A percentile compares a stretch with the other conserved stretches of the same genome.
Evolutionary conservation across 495 filamentous ascomycete species (phyloP).

Genomic region (Margaritispora aquatica): DNA sequence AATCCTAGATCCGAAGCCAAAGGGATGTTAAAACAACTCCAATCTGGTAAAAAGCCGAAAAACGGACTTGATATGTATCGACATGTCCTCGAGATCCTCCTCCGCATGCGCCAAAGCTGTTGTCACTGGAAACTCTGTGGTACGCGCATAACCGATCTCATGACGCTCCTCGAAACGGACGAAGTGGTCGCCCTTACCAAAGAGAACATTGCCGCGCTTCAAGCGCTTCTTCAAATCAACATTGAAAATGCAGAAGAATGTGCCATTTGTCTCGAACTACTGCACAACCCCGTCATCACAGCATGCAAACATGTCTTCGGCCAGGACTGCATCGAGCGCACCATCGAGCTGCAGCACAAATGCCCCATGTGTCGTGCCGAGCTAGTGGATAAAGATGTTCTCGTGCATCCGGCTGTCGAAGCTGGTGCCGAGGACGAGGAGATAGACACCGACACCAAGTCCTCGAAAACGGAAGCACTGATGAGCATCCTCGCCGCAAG

Average conservation of each 20-base stretch:
- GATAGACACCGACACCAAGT: slow-evolving; percentile 53
- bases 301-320: slow-evolving; percentile 84
- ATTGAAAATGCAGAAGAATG: slow-evolving; percentile 84
- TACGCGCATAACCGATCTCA: slow-evolving; percentile 61
- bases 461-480: slow-evolving; percentile 80
- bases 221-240: slow-evolving; percentile 69
- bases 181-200: slow-evolving; percentile 64
- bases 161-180: slow-evolving; percentile 57
- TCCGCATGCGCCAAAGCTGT: slow-evolving; percentile 81
- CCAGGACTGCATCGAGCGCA: slow-evolving; percentile 65
- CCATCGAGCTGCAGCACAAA: slow-evolving; percentile 73
- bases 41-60: slow-evolving; percentile 28
- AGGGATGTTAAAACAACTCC: slow-evolving; percentile 59
- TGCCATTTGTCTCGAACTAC: slow-evolving; percentile 69
- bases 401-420: slow-evolving; percentile 60
- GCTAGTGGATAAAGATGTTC: slow-evolving; percentile 48
- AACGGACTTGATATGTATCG: slow-evolving; percentile 48
- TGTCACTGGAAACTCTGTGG: slow-evolving; percentile 79
- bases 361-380: slow-evolving; percentile 85
- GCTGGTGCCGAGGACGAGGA: slow-evolving; percentile 31
- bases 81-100: slow-evolving; percentile 71
- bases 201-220: slow-evolving; percentile 67
- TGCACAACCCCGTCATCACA: slow-evolving; percentile 78
- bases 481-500: slow-evolving; percentile 72
- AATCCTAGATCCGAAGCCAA: slow-evolving; percentile 58